Base-by-base conservation (phyloP, 495 filamentous ascomycete genomes). In the Tuber microsphaerosporum region DNA sequence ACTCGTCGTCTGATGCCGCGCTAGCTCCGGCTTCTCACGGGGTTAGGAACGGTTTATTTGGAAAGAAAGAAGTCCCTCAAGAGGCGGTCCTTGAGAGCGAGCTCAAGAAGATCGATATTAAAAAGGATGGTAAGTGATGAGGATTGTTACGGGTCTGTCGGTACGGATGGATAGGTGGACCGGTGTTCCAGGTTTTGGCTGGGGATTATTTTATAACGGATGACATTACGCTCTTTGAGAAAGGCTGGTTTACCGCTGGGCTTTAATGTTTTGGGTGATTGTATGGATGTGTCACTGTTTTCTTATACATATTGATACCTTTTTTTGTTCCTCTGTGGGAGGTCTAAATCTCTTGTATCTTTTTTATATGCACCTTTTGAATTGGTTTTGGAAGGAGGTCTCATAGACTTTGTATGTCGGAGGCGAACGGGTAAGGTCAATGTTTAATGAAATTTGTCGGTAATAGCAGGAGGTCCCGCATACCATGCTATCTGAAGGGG, bases 71-170 rank as follows among this genome's bases (percentile, higher is more conserved):
- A 37, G 56, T 70, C 16, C 61, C 80, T 12, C 61, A 73, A 20
- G 75, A 75, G 71, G 71, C 72, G 5, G 75, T 76, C 12, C 74
- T 81, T 12, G 81, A 83, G 73, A 83, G 81, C 69, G 81, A 83
- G 75, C 61, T 83, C 56, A 82, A 75, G 61, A 77, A 72, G 48
- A 80, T 82, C 17, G 76, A 73, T 42, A 72, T 74, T 56, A 71
- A 61, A 16, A 71, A 69, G 34, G 69, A 79, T 43, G 16, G 56
- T 22, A 75, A 77, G 46, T 76, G 43, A 77, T 16, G 37, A 34
- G 41, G 39, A 7, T 34, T 34, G 51, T 12, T 17, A 65, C 34
- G 26, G 7, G 31, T 31, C 16, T 19, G 16, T 31, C 26, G 56
- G 26, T 17, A 65, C 26, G 12, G 56, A 17, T 61, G 51, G 56